phyloP scores from a whole-genome alignment of 768 basidiomycete species.

The Tephrocybe sp. region DNA sequence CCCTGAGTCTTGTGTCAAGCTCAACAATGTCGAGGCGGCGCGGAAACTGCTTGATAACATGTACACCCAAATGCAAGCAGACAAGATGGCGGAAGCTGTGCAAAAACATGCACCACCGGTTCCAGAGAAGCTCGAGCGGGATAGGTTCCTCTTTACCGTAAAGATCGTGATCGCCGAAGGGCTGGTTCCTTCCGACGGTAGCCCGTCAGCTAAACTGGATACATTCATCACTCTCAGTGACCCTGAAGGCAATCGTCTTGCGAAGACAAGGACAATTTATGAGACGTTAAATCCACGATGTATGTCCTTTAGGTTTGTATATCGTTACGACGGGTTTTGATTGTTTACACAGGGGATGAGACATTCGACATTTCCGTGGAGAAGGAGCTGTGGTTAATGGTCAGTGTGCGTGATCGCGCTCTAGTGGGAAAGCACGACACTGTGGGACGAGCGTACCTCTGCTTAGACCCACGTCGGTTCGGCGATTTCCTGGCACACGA shows the following conservation, averaged over 20 bases:
- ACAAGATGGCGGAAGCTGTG: constrained; percentile 73
- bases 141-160: constrained; percentile 85
- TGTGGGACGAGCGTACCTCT: constrained; percentile 88
- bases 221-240: constrained; percentile 95
- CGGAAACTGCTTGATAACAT: constrained; percentile 89
- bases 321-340: constrained; percentile 4
- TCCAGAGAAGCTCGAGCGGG: constrained; percentile 65
- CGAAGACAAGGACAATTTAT: constrained; percentile 95
- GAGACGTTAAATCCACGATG: constrained; percentile 90
- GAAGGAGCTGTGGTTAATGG: constrained; percentile 95
- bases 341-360: constrained; percentile 79
- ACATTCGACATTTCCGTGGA: constrained; percentile 94
- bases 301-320: constrained; percentile 37
- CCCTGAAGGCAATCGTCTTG: constrained; percentile 83
- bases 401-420: constrained; percentile 89
- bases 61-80: constrained; percentile 89
- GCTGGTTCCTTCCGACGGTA: constrained; percentile 74
- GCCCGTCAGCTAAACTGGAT: constrained; percentile 78
- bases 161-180: constrained; percentile 93
- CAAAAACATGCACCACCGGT: constrained; percentile 61
- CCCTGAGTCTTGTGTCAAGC: constrained; percentile 92
- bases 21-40: constrained; percentile 96
- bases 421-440: constrained; percentile 92
- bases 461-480: constrained; percentile 86
- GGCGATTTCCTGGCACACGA: constrained; percentile 91